Base-by-base conservation (phyloP, 768 basidiomycete genomes). In the Chalciporus piperatus region DNA sequence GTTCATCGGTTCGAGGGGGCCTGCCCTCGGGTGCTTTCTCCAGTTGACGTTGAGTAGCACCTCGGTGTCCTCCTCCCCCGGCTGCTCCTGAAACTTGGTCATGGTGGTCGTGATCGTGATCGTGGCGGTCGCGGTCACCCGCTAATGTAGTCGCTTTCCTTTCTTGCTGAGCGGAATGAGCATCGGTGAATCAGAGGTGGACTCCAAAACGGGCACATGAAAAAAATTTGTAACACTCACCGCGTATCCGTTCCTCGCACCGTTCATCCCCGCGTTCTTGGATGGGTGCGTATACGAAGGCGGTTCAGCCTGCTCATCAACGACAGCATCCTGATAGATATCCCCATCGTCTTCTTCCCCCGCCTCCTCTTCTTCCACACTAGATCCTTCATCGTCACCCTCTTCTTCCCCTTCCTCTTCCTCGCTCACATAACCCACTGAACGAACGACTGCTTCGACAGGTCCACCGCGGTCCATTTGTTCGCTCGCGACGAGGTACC, bases 401-500 rank as follows among this genome's bases (percentile, higher is more conserved):
- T 67, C 64, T 12, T 81, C 81, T 17, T 70, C 67, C 33, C 82
- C 84, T 4, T 92, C 91, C 33, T 83, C 84, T 4, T 92, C 91
- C 46, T 91, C 93, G 52, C 85, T 87, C n/a, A 79, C 72, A 70
- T 94, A 98, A 32, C 96, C 96, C 1, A 80, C 94, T 3, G 85
- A 79, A 46, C 94, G 75, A 16, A 99, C 97, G 22, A 94, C 96
- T 13, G 92, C 91, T 30, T 88, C 90, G 23, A 98, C 88, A 0
- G 93, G 93, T 3, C 96, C 97, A 35, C 84, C 85, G 40, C 97
- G 77, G 72, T 97, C 92, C 72, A 98, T 89, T 66, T 84, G 80
- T 73, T 98, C 97, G 57, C 87, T 90, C 30, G 94, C 93, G 37
- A 98, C 92, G 47, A 99, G 79, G 67, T 97, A 98, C 55, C 92